Conservation (phyloP, 306 rosid species). For the Crotalaria pallida region DNA sequence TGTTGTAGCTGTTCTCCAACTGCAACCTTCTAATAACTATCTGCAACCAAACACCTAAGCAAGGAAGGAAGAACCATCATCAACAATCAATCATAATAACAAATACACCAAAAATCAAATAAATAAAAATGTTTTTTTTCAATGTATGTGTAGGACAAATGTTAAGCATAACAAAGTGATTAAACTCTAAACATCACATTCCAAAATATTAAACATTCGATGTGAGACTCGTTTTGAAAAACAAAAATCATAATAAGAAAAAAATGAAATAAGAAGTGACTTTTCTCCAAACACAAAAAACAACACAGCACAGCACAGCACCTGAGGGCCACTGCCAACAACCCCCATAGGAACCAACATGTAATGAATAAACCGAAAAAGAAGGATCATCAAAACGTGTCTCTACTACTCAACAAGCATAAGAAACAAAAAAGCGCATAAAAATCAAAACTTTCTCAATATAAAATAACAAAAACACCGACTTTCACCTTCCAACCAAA, state of each 20-base stretch:
- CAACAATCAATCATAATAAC: too few species aligned
- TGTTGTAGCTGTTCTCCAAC: background rate
- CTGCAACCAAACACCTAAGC: slow-evolving; percentile 28
- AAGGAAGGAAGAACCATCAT: background rate
- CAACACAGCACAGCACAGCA: slow-evolving; percentile 34
- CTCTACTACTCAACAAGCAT: background rate
- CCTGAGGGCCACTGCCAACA: background rate
- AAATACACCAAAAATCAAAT: background rate
- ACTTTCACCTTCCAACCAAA: background rate
- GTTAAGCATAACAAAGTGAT: too few species aligned
- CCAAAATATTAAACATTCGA: too few species aligned
- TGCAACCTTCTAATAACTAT: slow-evolving; percentile 18
- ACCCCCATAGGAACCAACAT: background rate
- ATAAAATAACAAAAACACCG: slow-evolving; percentile 5
- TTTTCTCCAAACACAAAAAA: slow-evolving; percentile 31
- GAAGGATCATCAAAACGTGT: background rate
- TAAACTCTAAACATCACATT: too few species aligned
- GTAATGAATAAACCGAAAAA: background rate
- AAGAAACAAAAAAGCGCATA: background rate
- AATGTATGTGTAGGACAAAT: too few species aligned
- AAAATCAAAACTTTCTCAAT: slow-evolving; percentile 1
- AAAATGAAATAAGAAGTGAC: slow-evolving; percentile 18
- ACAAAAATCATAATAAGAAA: too few species aligned
- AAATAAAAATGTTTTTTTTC: too few species aligned
- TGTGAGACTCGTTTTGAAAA: too few species aligned